Evolutionary conservation across 495 filamentous ascomycete species (phyloP), one percentile per base, ranked within the genome.

Genomic region (Echria macrotheca): DNA sequence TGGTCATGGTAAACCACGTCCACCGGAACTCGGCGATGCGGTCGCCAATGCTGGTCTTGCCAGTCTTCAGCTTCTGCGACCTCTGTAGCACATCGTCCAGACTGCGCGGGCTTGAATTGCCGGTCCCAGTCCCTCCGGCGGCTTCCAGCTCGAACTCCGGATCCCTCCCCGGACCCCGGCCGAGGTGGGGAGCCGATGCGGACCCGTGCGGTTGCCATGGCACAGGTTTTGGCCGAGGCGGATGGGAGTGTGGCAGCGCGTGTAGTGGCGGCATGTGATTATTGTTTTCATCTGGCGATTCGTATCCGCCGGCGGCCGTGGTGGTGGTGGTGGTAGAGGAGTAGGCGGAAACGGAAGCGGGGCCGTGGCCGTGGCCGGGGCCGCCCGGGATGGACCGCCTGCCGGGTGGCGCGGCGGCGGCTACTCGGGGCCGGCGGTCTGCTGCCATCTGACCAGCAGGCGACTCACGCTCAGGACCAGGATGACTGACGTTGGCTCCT

Each of bases 1-100:
- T 90, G 1, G 82, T 85, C 69, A 85, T 72, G 3, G 83, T 85
- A 49, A 87, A 87, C 68, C 79, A 89, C 5, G 81, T 83, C 84
- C 83, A 87, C 56, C 61, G 69, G 45, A 69, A 71, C 45, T 68
- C 73, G 11, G 54, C 65, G 33, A 78, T 72, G 35, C 74, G 57
- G 49, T 76, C 74, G 26, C 64, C 52, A 25, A 76, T 59, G 11
- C 72, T 60, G 42, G 69, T 58, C 36, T 63, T 69, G 26, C 52
- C 49, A 4, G 49, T 40, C n/a, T 37, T 47, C 6, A 50, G 25
- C 7, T 55, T 60, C 19, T 50, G 54, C 6, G 57, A 59, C 24
- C 56, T 51, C 14, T 55, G 56, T 12, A 67, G 51, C 44, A 67
- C 60, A 33, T 56, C 50, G 21, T 57, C 57, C 18, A 71, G 52